phyloP scores from a whole-genome alignment of 345 rosid species.

The Citrus glauca region DNA sequence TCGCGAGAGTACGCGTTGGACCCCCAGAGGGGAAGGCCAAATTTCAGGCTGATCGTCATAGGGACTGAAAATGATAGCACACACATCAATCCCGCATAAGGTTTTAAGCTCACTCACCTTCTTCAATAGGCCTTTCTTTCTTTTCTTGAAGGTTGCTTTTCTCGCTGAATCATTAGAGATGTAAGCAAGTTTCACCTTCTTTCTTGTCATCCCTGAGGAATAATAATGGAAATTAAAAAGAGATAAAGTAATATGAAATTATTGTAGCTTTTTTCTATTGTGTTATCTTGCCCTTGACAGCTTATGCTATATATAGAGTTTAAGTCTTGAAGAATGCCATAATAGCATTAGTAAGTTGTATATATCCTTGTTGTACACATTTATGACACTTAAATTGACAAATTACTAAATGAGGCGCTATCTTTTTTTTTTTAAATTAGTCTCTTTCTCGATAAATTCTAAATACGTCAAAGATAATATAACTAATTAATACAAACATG shows the following conservation, averaged over 20 bases:
- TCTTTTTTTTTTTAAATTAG: background rate
- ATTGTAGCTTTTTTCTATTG: background rate
- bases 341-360: background rate
- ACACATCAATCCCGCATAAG: slow-evolving; percentile 52
- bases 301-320: background rate
- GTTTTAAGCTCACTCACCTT: slow-evolving; percentile 59
- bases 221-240: background rate
- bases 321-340: background rate
- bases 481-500: too few species aligned
- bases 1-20: slow-evolving; percentile 22
- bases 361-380: background rate
- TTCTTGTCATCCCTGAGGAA: slow-evolving; percentile 42
- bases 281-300: background rate
- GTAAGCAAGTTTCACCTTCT: slow-evolving; percentile 48
- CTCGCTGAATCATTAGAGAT: slow-evolving; percentile 45
- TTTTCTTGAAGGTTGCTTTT: slow-evolving; percentile 58
- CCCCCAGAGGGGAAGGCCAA: slow-evolving; percentile 44
- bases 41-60: slow-evolving; percentile 35
- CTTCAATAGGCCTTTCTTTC: slow-evolving; percentile 59
- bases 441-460: background rate
- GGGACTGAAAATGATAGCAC: slow-evolving; percentile 36
- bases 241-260: background rate
- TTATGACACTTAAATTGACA: background rate
- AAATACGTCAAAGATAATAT: too few species aligned
- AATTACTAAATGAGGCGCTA: background rate